phyloP scores from a whole-genome alignment of 176 grass and related monocot genomes.

The Pontederia paniculata region DNA sequence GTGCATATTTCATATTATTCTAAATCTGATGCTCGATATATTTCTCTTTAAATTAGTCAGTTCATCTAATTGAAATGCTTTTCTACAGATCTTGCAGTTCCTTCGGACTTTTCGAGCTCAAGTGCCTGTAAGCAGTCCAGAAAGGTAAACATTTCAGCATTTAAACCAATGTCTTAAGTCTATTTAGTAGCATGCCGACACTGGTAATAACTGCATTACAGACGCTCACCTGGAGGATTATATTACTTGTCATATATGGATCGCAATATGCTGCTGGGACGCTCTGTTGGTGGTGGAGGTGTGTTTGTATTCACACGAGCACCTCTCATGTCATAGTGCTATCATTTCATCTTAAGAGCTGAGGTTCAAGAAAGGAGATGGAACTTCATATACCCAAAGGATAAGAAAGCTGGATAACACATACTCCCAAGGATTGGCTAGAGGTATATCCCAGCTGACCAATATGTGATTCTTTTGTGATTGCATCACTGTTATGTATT shows the following conservation, averaged over 20 bases:
- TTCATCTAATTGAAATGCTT: not conserved
- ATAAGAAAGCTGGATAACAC: too few relatives aligned
- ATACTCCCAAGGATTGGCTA: too few relatives aligned
- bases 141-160: conserved; percentile 35
- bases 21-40: too few relatives aligned
- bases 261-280: conserved; percentile 82
- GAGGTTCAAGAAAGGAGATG: too few relatives aligned
- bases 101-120: conserved; percentile 74
- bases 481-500: too few relatives aligned
- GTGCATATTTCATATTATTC: too few relatives aligned
- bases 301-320: conserved; percentile 89
- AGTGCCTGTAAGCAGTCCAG: conserved; percentile 49
- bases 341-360: too few relatives aligned
- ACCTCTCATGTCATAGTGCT: conserved; percentile 38
- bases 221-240: conserved; percentile 75
- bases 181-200: conserved; percentile 12
- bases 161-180: not conserved
- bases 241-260: conserved; percentile 94
- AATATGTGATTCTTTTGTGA: too few relatives aligned
- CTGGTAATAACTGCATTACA: conserved; percentile 28
- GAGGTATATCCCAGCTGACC: too few relatives aligned
- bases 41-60: too few relatives aligned
- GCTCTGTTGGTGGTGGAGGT: conserved; percentile 60
- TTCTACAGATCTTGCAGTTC: conserved; percentile 81
- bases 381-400: too few relatives aligned